A percentile compares a stretch with the other conserved stretches of the same genome.
Conservation (phyloP, 192 early-diverging fungal genomes). For the Linnemannia schmuckeri region DNA sequence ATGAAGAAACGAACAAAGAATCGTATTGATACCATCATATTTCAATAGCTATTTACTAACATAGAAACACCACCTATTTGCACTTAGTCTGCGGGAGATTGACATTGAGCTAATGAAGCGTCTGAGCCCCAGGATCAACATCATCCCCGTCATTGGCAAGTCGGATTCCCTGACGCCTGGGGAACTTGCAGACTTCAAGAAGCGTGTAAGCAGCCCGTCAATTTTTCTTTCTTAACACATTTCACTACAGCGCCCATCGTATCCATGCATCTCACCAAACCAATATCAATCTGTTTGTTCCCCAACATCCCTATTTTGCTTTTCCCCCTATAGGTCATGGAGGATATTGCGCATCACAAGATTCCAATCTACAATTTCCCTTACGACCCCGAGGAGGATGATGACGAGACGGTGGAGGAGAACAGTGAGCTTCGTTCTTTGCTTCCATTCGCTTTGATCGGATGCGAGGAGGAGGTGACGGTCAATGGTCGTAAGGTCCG, state of each 20-base stretch:
- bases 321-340: conserved; percentile 77
- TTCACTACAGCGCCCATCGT: background rate
- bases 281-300: conserved; percentile 11
- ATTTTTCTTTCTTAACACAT: background rate
- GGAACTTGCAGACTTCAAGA: conserved; percentile 91
- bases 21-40: background rate
- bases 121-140: conserved; percentile 91
- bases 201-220: conserved; percentile 68
- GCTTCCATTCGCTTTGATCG: conserved; percentile 96
- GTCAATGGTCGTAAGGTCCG: conserved; percentile 91
- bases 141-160: conserved; percentile 95
- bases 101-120: conserved; percentile 96
- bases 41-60: background rate
- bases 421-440: conserved; percentile 94
- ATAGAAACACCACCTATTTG: background rate
- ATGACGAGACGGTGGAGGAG: conserved; percentile 98
- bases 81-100: conserved; percentile 85
- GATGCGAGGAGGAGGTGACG: conserved; percentile 90
- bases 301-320: background rate
- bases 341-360: conserved; percentile 94
- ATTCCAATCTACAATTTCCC: conserved; percentile 99
- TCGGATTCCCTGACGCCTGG: conserved; percentile 92
- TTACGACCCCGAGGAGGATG: conserved; percentile 95
- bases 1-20: background rate
- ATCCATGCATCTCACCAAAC: background rate